Evolutionary conservation across 495 filamentous ascomycete genomes (phyloP).

Genomic region (Lasiosphaeris hirsuta): DNA sequence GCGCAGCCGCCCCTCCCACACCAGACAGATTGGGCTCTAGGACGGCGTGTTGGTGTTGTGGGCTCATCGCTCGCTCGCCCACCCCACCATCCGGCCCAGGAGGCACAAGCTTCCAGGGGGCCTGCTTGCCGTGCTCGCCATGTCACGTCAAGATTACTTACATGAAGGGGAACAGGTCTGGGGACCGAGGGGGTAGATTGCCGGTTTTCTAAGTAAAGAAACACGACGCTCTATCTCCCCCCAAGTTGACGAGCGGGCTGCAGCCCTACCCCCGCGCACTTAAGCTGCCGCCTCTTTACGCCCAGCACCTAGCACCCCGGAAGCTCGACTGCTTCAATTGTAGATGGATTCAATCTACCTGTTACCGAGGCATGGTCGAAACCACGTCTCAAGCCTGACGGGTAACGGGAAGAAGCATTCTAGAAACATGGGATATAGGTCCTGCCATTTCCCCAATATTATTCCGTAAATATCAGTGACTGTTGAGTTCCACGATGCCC

Average conservation of each 20-base stretch:
- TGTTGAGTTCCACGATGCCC: conserved; percentile 7
- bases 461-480: conserved; percentile 3
- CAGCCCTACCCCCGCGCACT: conserved; percentile 28
- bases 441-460: conserved; percentile 18
- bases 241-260: conserved; percentile 16
- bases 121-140: conserved; percentile 9
- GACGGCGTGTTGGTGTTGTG: not conserved
- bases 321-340: conserved; percentile 10
- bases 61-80: not conserved
- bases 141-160: conserved; percentile 23
- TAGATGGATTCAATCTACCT: conserved; percentile 27
- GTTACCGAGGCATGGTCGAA: conserved; percentile 21
- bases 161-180: conserved; percentile 11
- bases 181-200: conserved; percentile 16
- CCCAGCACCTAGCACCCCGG: conserved; percentile 13
- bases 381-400: conserved; percentile 7
- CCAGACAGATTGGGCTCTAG: not conserved
- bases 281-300: conserved; percentile 11
- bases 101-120: conserved; percentile 9
- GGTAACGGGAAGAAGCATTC: conserved; percentile 26
- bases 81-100: conserved; percentile 17
- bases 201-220: conserved; percentile 33
- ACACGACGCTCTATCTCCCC: conserved; percentile 22
- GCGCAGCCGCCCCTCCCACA: conserved; percentile 14
- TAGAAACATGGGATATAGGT: conserved; percentile 21